These are phyloP conservation scores for Babesia ovis DNA, from an alignment of 169 alveolate genomes.

Conservation along the genomic window DNA sequence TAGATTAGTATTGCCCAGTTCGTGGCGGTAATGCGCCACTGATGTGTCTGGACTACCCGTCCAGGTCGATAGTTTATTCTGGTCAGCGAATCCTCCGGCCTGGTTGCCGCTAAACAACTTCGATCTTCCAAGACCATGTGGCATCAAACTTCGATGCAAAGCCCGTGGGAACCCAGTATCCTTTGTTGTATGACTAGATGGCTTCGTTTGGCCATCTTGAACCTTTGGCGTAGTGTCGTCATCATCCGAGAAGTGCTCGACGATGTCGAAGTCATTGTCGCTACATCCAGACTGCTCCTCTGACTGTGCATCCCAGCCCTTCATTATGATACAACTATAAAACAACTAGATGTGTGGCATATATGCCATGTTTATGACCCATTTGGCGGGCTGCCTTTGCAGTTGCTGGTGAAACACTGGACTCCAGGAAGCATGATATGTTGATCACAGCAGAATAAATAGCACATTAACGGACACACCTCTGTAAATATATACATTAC, in stretches of 20 bases:
- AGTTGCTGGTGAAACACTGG: too few relatives aligned
- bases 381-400: too few relatives aligned
- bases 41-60: neutral
- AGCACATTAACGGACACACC: too few relatives aligned
- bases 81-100: neutral
- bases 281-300: neutral
- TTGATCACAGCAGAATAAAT: too few relatives aligned
- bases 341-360: neutral
- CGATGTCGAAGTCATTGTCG: conserved; percentile 65
- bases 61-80: too few relatives aligned
- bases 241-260: conserved; percentile 60
- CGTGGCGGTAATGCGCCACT: too few relatives aligned
- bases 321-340: conserved; percentile 12
- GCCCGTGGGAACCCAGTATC: conserved; percentile 54
- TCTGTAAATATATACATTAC: too few relatives aligned
- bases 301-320: neutral
- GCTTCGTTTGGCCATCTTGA: too few relatives aligned
- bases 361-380: too few relatives aligned
- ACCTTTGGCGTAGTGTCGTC: conserved; percentile 8
- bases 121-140: conserved; percentile 19
- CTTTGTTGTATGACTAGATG: neutral
- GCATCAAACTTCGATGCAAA: conserved; percentile 35
- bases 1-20: neutral
- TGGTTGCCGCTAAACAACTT: neutral
- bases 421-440: too few relatives aligned